A percentile compares a stretch with the other conserved stretches of the same genome.
Evolutionary conservation across 345 rosid genomes (phyloP).

Genomic region (Salix viminalis): DNA sequence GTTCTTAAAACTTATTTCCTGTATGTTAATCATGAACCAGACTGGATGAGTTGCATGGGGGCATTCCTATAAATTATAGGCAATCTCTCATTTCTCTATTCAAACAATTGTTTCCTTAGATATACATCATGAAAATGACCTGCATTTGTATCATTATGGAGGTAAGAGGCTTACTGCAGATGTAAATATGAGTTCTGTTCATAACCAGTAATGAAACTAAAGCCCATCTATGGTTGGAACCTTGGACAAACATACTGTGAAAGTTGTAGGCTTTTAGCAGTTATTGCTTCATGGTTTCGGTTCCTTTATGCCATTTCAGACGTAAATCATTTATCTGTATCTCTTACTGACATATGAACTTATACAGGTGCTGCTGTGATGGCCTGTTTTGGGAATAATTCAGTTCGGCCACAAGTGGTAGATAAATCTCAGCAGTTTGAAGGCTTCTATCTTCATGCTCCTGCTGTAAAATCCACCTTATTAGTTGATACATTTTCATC

Average conservation of each 20-base stretch:
- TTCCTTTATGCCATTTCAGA: too few species aligned
- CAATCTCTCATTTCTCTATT: neutral
- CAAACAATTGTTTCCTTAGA: neutral
- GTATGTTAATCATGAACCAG: neutral
- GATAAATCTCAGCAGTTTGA: constrained; percentile 28
- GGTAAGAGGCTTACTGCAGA: neutral
- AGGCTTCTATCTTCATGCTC: constrained; percentile 45
- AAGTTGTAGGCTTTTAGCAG: neutral
- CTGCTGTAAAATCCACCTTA: constrained; percentile 52
- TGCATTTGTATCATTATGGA: neutral
- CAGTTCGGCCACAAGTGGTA: constrained; percentile 33
- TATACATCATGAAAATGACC: neutral
- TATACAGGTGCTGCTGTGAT: constrained; percentile 61
- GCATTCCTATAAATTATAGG: neutral
- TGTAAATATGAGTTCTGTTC: neutral
- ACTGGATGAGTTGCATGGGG: neutral
- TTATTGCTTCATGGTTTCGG: too few species aligned
- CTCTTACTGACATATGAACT: neutral
- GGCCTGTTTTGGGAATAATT: constrained; percentile 59
- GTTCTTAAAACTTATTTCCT: neutral
- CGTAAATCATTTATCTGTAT: neutral
- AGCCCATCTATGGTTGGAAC: neutral
- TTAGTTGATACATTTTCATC: constrained; percentile 73
- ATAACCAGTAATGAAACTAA: neutral
- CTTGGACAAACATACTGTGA: neutral